Percentiles rank a stretch among this genome's conserved stretches.
Evolutionary conservation across 805 yeast species (phyloP).

Genomic region (Candida bentonensis): DNA sequence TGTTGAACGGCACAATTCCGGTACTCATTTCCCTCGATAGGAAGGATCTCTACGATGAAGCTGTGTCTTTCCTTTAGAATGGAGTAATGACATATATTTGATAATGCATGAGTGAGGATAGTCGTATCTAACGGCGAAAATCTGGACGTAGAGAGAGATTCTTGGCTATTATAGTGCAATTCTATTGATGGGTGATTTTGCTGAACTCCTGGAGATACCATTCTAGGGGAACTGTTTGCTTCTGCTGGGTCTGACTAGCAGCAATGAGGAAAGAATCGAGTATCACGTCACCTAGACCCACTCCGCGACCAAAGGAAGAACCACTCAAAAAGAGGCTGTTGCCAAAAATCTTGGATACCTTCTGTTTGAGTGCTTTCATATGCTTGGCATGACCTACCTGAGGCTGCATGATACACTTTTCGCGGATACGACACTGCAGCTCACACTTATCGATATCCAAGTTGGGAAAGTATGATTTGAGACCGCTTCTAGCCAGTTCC

Average conservation of each 20-base stretch:
- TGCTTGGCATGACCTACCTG: background rate
- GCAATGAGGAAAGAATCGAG: background rate
- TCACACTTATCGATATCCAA: background rate
- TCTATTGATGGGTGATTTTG: background rate
- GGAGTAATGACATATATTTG: background rate
- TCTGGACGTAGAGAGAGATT: too few species aligned
- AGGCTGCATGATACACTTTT: background rate
- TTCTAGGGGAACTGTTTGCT: background rate
- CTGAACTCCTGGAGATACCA: background rate
- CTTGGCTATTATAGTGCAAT: background rate
- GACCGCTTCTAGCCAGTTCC: background rate
- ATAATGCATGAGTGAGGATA: background rate
- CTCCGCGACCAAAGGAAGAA: background rate
- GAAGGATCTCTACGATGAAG: background rate
- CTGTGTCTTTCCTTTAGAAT: too few species aligned
- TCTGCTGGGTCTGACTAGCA: background rate
- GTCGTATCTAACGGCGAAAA: too few species aligned
- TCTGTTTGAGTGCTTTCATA: background rate
- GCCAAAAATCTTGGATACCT: background rate
- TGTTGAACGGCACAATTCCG: background rate
- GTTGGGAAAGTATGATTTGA: background rate
- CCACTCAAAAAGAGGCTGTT: background rate
- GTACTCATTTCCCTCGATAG: background rate
- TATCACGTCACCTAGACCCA: background rate
- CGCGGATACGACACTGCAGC: background rate